Base-by-base conservation (phyloP, 257 asterid genomes). In the Nyctanthes arbortristis region DNA sequence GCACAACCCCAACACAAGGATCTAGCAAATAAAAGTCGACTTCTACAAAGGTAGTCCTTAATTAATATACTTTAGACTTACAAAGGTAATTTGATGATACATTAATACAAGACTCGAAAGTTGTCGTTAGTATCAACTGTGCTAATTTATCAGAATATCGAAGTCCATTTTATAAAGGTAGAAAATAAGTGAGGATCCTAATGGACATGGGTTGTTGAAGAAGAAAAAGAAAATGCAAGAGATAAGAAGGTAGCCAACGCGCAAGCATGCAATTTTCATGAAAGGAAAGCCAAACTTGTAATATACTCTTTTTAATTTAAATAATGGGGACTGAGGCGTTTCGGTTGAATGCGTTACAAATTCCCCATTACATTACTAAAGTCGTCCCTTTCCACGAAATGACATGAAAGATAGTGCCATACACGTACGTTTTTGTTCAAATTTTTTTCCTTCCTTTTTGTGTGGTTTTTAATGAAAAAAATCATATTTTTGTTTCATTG, bases 201-300 rank as follows among this genome's bases (percentile, higher is more conserved):
- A 2, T 52, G 59, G 13, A 22, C 59, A 52, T 20, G 20, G 20
- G 58, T 52, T 52, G 58, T 11, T 18, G 58, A 4, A 49, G 22
- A 49, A 49, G 22, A 49, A 4, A 13, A 29, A 0, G 3, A 49
- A 49, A 52, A 52, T 52, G 58, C 58, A 52, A 52, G 28, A 52
- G 58, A 52, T 52, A 52, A 52, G 58, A 52, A n/a, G 59, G 30
- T 52, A 30, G 59, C 59, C 59, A 52, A 39, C 47, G 47, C 4
- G 47, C 2, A 9, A 22, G 59, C 59, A 52, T 52, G 59, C 59
- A 52, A 52, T 52, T 52, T 30, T 52, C 59, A 20, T 52, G 59
- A 20, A 52, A 1, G 59, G 10, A 52, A 8, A n/a, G 22, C 29
- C 59, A 52, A 52, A 52, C 59, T 52, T 52, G 59, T 22, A 52